These are phyloP conservation scores for Trametes cinnabarina DNA, from an alignment of 768 basidiomycete species.

Conservation along the genomic window DNA sequence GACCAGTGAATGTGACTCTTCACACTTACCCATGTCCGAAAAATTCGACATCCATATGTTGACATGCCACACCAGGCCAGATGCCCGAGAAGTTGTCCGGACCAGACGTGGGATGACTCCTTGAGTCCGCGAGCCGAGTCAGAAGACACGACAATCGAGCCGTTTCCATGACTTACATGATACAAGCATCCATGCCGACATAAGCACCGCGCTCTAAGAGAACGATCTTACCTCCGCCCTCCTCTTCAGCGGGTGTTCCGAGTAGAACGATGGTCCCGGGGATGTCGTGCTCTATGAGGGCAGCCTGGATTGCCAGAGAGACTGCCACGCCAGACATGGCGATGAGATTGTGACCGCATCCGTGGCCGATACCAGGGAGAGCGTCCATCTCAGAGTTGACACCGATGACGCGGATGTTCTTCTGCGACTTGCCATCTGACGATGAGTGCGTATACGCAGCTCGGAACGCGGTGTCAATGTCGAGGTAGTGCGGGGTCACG, in stretches of 20 bases:
- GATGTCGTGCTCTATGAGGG: constrained; percentile 58
- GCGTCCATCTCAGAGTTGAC: constrained; percentile 79
- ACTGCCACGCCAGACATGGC: constrained; percentile 74
- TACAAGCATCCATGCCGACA: constrained; percentile 73
- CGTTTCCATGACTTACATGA: constrained; percentile 52
- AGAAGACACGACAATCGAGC: too few species aligned
- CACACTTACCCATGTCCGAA: constrained; percentile 64
- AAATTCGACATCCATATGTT: constrained; percentile 66
- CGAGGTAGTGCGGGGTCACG: constrained; percentile 70
- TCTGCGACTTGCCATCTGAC: constrained; percentile 37
- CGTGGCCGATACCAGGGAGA: constrained; percentile 55
- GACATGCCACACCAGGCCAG: constrained; percentile 60
- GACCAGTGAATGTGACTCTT: not conserved
- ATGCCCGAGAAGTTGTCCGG: constrained; percentile 47
- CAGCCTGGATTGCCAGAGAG: constrained; percentile 70
- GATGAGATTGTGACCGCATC: constrained; percentile 83
- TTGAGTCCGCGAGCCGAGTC: constrained; percentile 25
- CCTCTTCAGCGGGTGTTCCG: constrained; percentile 83
- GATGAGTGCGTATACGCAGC: constrained; percentile 63
- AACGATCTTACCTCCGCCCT: constrained; percentile 72
- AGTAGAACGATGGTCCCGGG: constrained; percentile 70
- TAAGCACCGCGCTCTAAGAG: constrained; percentile 77
- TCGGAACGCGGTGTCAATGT: constrained; percentile 73
- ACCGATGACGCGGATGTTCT: constrained; percentile 53
- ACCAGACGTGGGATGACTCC: constrained; percentile 74